Base-by-base conservation (phyloP, 352 stramenopile species). In the Phytophthora hybrid region DNA sequence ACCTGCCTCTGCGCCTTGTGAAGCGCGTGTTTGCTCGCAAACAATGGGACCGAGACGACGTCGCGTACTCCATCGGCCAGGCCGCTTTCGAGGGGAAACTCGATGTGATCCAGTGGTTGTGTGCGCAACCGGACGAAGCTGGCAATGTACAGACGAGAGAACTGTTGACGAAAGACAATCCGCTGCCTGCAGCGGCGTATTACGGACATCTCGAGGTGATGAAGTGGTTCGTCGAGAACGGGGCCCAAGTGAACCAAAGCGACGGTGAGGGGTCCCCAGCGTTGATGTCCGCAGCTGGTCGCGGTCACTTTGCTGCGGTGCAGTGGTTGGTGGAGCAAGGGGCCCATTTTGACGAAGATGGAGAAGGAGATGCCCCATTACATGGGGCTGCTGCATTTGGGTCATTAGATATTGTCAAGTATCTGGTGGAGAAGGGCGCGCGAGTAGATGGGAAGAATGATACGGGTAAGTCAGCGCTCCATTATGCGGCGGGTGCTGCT, bases 51-150 rank as follows among this genome's bases (percentile, higher is more conserved):
- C 14, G 44, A 49, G 31, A 60, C 23, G 21, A 56, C 7, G 58
- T 51, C 7, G 41, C 37, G 13, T 26, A 56, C 16, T 44, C n/a
- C 1, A 16, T 61, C 10, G 23, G 9, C n/a, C 14, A 21, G 2
- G 62, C 37, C 14, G 11, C 29, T 31, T 66, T 13, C 39, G 29
- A 49, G 37, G 59, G 44, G 5, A 59, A 61, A 53, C 23, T 68
- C 31, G 53, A 68, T 18, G 61, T 68, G 9, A 31, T 68, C 1
- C 13, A 55, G 51, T 61, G 61, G 61, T 19, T 64, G 8, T 56
- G 58, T 10, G 58, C 23, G 1, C 5, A 41, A 29, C 3, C 11
- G 37, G 21, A 29, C 39, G 21, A 63, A 41, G 1, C 6, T 21
- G 10, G 2, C 18, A 13, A 21, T 10, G 18, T 29, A 44, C 34